A percentile compares a stretch with the other conserved stretches of the same genome.
Conservation (phyloP, 257 asterid species). For the Verbascum thapsus region DNA sequence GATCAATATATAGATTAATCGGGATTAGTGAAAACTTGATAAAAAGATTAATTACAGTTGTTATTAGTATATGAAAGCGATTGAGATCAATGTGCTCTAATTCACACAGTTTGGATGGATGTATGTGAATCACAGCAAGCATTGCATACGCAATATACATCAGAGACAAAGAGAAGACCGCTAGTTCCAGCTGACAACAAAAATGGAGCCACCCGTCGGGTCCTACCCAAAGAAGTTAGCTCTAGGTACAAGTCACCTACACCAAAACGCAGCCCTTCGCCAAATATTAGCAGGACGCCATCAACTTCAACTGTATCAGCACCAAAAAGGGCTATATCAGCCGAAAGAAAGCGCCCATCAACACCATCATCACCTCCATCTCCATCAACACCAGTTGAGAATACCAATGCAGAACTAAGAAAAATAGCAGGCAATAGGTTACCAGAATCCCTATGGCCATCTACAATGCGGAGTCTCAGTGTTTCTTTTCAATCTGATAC, state of each 20-base stretch:
- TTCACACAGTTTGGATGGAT: conserved; percentile 69
- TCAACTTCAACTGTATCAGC: conserved; percentile 39
- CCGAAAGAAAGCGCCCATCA: conserved; percentile 66
- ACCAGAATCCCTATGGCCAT: conserved; percentile 77
- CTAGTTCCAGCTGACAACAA: conserved; percentile 59
- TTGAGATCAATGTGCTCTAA: conserved; percentile 55
- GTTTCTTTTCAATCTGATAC: conserved; percentile 79
- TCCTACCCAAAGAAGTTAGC: conserved; percentile 65
- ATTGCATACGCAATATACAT: conserved; percentile 50
- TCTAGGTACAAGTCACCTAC: conserved; percentile 77
- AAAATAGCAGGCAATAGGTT: conserved; percentile 53
- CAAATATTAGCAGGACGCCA: conserved; percentile 44
- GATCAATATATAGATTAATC: conserved; percentile 34
- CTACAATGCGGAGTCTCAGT: conserved; percentile 76
- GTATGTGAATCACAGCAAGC: conserved; percentile 55
- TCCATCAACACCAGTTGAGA: conserved; percentile 73
- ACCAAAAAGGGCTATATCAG: conserved; percentile 73
- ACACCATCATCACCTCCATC: conserved; percentile 55
- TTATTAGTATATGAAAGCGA: conserved; percentile 36
- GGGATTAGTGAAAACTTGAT: conserved; percentile 36
- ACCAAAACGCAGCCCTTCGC: conserved; percentile 67
- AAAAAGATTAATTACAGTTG: conserved; percentile 33
- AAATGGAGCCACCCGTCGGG: conserved; percentile 50
- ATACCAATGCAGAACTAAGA: conserved; percentile 56
- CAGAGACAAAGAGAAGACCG: conserved; percentile 47